These are phyloP conservation scores for Cyclotella cryptica DNA, from an alignment of 108 stramenopile genomes.

Conservation along the genomic window DNA sequence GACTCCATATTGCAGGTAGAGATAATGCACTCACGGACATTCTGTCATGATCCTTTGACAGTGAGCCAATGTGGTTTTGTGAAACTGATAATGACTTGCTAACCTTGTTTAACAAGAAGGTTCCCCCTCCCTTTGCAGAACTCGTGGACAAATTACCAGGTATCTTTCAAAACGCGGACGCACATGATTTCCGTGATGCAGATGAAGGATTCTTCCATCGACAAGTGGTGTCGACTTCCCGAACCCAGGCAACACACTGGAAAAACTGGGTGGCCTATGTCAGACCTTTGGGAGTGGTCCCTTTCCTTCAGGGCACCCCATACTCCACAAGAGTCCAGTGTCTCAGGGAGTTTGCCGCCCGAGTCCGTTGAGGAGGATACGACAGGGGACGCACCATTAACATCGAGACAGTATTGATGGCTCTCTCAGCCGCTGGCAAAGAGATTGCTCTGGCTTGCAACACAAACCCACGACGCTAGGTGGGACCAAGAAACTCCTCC, in stretches of 20 bases:
- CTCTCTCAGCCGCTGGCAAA: too few species aligned
- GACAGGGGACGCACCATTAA: too few species aligned
- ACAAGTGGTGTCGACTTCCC: slow-evolving; percentile 36
- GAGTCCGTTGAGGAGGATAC: too few species aligned
- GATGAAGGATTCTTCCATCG: slow-evolving; percentile 10
- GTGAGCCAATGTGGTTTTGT: slow-evolving; percentile 31
- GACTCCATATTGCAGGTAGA: slow-evolving; percentile 28
- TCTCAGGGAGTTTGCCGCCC: too few species aligned
- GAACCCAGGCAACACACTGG: slow-evolving; percentile 11
- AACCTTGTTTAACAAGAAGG: slow-evolving; percentile 22
- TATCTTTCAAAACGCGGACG: neutral
- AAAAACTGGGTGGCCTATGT: too few species aligned
- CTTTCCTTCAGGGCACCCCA: neutral
- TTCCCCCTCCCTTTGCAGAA: slow-evolving; percentile 24
- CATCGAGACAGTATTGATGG: too few species aligned
- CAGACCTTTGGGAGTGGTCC: too few species aligned
- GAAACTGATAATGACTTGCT: too few species aligned
- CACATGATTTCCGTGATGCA: too few species aligned
- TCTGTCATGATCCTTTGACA: slow-evolving; percentile 36
- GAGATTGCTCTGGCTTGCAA: too few species aligned
- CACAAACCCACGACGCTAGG: too few species aligned
- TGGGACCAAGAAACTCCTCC: neutral
- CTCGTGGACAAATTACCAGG: slow-evolving; percentile 27
- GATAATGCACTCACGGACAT: slow-evolving; percentile 34
- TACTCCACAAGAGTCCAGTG: neutral